Conservation (phyloP, 768 basidiomycete genomes). For the Gloeostereum incarnatum region DNA sequence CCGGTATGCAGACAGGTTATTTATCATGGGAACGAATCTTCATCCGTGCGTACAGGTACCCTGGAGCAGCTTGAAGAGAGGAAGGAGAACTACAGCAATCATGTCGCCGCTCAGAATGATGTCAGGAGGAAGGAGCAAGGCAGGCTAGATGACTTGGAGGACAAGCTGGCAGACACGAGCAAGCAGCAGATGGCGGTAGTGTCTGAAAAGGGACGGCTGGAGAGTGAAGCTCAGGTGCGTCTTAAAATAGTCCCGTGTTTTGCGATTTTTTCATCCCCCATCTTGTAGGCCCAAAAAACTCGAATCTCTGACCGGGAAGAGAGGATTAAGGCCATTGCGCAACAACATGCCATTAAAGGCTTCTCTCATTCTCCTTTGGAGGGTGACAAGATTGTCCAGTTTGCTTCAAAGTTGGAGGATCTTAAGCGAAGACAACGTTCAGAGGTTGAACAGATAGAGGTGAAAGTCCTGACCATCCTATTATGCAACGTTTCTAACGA, state of each 20-base stretch:
- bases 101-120: conserved; percentile 41
- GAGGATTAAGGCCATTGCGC: conserved; percentile 59
- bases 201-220: conserved; percentile 56
- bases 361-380: conserved; percentile 65
- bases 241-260: conserved; percentile 1
- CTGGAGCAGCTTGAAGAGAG: conserved; percentile 62
- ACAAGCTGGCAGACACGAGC: conserved; percentile 40
- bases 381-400: conserved; percentile 63
- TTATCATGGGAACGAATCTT: too few relatives aligned
- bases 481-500: background rate
- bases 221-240: conserved; percentile 66
- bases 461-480: conserved; percentile 14
- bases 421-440: conserved; percentile 51
- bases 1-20: too few relatives aligned
- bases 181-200: conserved; percentile 46
- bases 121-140: conserved; percentile 35
- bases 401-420: conserved; percentile 56
- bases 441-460: conserved; percentile 64
- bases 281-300: conserved; percentile 57
- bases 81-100: conserved; percentile 48
- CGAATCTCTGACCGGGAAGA: conserved; percentile 65
- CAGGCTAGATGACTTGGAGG: conserved; percentile 54
- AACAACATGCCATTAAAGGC: conserved; percentile 64
- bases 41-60: conserved; percentile 39
- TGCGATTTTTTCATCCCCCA: background rate